Evolutionary conservation across 2,329 filamentous ascomycete species (phyloP), one percentile per base, ranked within the genome.

Genomic region (Dactylonectria estremocensis): DNA sequence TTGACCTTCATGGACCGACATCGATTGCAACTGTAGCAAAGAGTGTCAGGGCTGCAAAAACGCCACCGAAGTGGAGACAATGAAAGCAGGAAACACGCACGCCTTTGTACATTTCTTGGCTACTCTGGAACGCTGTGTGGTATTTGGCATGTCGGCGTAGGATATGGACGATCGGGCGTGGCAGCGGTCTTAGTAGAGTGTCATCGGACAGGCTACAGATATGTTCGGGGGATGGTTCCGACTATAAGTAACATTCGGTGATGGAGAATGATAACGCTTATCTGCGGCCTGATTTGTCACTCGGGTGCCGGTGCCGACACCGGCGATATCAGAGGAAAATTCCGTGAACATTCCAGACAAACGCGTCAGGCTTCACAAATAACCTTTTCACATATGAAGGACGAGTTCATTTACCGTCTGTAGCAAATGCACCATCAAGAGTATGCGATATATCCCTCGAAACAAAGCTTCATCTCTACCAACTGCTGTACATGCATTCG

Each of bases 1-100:
- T 76, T 76, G 57, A 76, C 74, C 28, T 76, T 76, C 74, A 76
- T 76, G 35, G 71, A 72, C 40, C 74, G 74, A 50, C 74, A 76
- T 73, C 74, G 60, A 43, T 76, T 76, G 62, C 74, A 76, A 54
- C 35, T 71, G 22, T 31, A 31, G 7, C 31, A 54, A n/a, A 45
- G 7, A 8, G 56, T 67, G 56, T 67, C 10, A 58, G 20, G 43
- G 48, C 48, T 48, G 18, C 46, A 52, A 7, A 28, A 13, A 28
- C 33, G 28, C 35, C 31, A 58, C 33, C 18, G 3, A 22, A 33
- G 33, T 61, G 49, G 10, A 35, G 22, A 7, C 14, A 20, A 20
- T 13, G 37, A 40, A 13, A 49, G 6, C 10, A 7, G 28, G 3
- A 14, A 8, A 2, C 37, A 71, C 70, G 45, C 50, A 75, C 73